Evolutionary conservation across 2,329 filamentous ascomycete species (phyloP), one percentile per base, ranked within the genome.

Genomic region (Phaeoacremonium minimum): DNA sequence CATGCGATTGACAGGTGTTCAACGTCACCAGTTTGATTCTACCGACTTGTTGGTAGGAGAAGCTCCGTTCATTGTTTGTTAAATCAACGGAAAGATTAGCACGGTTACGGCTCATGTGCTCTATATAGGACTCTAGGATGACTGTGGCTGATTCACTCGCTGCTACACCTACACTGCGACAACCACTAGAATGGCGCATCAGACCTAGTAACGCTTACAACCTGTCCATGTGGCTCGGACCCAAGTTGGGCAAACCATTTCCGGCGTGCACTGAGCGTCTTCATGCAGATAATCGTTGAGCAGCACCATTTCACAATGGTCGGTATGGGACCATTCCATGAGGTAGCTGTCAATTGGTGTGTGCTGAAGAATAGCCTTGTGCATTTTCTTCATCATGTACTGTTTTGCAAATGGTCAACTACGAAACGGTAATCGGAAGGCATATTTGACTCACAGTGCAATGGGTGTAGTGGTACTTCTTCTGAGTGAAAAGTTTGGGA

Each of bases 301-400:
- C 11, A 43, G 34, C 9, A 40, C 41, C 37, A 43, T 35, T 30
- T 31, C 33, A 32, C 41, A 43, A 20, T 43, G 37, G 20, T 44
- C 38, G 4, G 41, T 39, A 28, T 42, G 36, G 15, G 38, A 32
- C 30, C 35, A 40, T n/a, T 40, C 37, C n/a, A 35, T 33, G 6
- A 43, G 29, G 19, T 45, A 42, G 29, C 40, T 45, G 37, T 45
- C 43, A 14, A 45, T 35, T 2, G 40, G 43, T 4, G 15, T 22
- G 18, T 35, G 28, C 31, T 37, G 35, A n/a, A 40, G 28, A 9
- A 45, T 32, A n/a, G 40, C 43, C 35, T 38, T 43, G 40, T 40
- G 43, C 37, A 43, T 40, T 30, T 45, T 45, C 22, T 37, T 40
- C 40, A 34, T 38, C 43, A 45, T 45, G 32, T 43, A 45, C 40